Evolutionary conservation across 1,139 yeast species (phyloP).

Genomic region (Spencermartinsiella ligniputridi): DNA sequence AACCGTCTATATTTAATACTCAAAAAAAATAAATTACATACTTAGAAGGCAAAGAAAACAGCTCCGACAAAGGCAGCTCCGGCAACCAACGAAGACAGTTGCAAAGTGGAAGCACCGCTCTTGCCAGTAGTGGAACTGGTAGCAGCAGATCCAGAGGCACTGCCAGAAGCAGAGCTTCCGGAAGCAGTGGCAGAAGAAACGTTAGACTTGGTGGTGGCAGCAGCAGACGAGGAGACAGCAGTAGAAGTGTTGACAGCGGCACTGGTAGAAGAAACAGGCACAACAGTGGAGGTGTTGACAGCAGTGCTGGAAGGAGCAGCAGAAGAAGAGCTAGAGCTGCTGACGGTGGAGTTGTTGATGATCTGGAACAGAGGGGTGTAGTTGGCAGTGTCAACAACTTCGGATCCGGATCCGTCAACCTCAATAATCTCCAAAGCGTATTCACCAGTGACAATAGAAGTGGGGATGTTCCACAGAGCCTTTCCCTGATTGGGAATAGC

Average conservation of each 20-base stretch:
- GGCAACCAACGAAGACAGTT: constrained; percentile 9
- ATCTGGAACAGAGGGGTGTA: constrained; percentile 36
- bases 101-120: constrained; percentile 4
- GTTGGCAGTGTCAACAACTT: constrained; percentile 26
- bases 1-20: too few species aligned
- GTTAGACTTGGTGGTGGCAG: constrained; percentile 11
- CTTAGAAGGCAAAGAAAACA: constrained; percentile 1
- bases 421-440: constrained; percentile 34
- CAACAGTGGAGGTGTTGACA: constrained; percentile 2
- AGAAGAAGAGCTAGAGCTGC: constrained; percentile 7
- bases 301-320: constrained; percentile 5
- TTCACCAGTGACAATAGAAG: constrained; percentile 27
- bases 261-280: constrained; percentile 2
- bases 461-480: constrained; percentile 37
- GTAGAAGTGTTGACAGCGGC: constrained; percentile 2
- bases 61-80: constrained; percentile 10
- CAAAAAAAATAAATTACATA: constrained; percentile 1
- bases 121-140: constrained; percentile 3
- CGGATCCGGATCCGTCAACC: constrained; percentile 22
- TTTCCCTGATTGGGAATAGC: constrained; percentile 35
- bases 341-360: constrained; percentile 19
- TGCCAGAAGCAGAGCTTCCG: constrained; percentile 4
- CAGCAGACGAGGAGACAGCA: constrained; percentile 7
- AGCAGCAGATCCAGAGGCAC: constrained; percentile 2
- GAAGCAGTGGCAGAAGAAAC: constrained; percentile 4